Base-by-base conservation (phyloP, 495 filamentous ascomycete genomes). In the Penicillium antarcticum region DNA sequence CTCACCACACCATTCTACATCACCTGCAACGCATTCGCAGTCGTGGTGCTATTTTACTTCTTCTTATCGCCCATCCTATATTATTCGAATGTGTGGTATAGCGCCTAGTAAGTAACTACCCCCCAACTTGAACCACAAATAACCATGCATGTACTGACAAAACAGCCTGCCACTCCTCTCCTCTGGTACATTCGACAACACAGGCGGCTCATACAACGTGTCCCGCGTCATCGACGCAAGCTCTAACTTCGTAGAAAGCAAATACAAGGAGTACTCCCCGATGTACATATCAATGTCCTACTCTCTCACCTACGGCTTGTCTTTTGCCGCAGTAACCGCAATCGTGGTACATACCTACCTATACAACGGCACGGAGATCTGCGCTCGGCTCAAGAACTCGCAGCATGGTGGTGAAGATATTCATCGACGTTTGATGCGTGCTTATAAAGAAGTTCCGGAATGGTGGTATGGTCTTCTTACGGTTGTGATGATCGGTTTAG, bases 401-500 rank as follows among this genome's bases (percentile, higher is more conserved):
- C 76, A 73, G 0, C 52, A 58, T 17, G 74, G 76, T 70, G 29
- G 82, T 42, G 80, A 77, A 44, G 81, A 85, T 55, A 44, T 68
- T 16, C 66, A 70, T 42, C 51, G 55, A 2, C 57, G 65, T 7
- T 44, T 68, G 2, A 68, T 70, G 65, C 45, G 51, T 12, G 49
- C 52, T 5, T 70, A 68, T 39, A 53, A 56, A 14, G 62, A 66
- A 31, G 66, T 66, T 2, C 66, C 66, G 1, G 57, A 64, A 18
- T 66, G 62, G 62, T 70, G 54, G 64, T 66, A 92, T 63, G 69
- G 89, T n/a, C 71, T 76, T 17, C 88, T 91, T 83, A 80, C 79
- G 1, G 79, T 83, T 2, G 78, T 90, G 18, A 85, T 85, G 8
- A 87, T 91, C 53, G 84, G 89, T 2, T 61, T 84, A n/a, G 76